Percentiles rank a stretch among this genome's conserved stretches.
Conservation (phyloP, 2,329 filamentous ascomycete genomes). For the Neocatenulostroma microsporum region DNA sequence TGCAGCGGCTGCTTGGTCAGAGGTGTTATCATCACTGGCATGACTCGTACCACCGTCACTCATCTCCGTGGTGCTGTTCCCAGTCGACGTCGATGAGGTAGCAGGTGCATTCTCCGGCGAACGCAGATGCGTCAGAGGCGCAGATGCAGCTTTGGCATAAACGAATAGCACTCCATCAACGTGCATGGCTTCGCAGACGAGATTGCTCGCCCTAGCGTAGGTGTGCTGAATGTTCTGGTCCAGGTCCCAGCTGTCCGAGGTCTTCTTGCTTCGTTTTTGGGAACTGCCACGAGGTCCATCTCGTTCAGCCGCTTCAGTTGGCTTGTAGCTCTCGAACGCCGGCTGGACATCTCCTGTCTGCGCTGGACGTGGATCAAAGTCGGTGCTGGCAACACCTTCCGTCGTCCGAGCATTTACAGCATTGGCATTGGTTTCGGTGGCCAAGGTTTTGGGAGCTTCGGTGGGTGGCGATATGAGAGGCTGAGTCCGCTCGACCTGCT, state of each 20-base stretch:
- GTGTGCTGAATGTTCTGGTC: conserved; percentile 8
- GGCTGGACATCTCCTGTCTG: not conserved
- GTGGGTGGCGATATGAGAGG: not conserved
- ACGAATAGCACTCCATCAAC: conserved; percentile 41
- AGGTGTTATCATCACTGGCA: conserved; percentile 1
- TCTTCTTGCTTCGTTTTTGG: not conserved
- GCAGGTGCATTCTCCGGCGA: not conserved
- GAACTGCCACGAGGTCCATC: not conserved
- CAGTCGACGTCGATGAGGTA: not conserved
- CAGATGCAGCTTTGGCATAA: conserved; percentile 17
- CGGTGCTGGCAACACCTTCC: conserved; percentile 1
- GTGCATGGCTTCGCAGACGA: conserved; percentile 40
- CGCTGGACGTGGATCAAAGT: conserved; percentile 1
- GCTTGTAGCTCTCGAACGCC: not conserved
- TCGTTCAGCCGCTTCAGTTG: not conserved
- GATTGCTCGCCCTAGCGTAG: conserved; percentile 41
- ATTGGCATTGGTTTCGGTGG: not conserved
- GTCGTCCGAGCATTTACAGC: not conserved
- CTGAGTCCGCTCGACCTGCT: not conserved
- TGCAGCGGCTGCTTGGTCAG: not conserved
- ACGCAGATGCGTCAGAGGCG: too few species aligned
- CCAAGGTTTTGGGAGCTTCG: too few species aligned
- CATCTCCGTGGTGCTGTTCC: not conserved
- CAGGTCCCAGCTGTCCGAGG: not conserved
- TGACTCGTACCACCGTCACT: not conserved